These are phyloP conservation scores for Xylaria longipes DNA, from an alignment of 495 filamentous ascomycete species.

Conservation along the genomic window DNA sequence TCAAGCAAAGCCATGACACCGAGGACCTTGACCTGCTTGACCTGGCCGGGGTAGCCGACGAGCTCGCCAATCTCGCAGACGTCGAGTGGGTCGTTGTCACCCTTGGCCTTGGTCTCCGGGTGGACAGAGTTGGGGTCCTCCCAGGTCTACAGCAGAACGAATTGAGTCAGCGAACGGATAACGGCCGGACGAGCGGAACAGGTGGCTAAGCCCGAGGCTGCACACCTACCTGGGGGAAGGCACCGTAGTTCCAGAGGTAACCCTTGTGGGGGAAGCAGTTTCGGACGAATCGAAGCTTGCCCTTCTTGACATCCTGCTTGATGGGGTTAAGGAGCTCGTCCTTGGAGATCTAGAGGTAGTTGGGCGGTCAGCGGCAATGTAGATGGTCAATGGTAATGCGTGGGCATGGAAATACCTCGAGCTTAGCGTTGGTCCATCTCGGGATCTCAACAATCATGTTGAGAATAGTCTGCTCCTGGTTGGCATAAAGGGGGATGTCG, in stretches of 20 bases:
- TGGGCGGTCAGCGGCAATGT: background rate
- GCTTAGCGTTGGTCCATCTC: slow-evolving; percentile 99
- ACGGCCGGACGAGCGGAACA: slow-evolving; percentile 19
- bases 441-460: slow-evolving; percentile 99
- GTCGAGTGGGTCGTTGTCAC: slow-evolving; percentile 98
- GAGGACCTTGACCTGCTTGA: slow-evolving; percentile 99
- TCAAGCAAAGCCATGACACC: slow-evolving; percentile 99
- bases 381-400: slow-evolving; percentile 26
- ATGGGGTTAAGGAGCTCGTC: slow-evolving; percentile 97
- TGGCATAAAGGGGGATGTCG: slow-evolving; percentile 97
- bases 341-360: slow-evolving; percentile 80
- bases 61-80: slow-evolving; percentile 99
- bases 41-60: slow-evolving; percentile 90
- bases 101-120: slow-evolving; percentile 99
- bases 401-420: slow-evolving; percentile 69
- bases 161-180: slow-evolving; percentile 27
- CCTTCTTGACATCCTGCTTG: slow-evolving; percentile 90
- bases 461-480: slow-evolving; percentile 87
- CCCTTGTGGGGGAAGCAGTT: slow-evolving; percentile 99
- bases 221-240: slow-evolving; percentile 87
- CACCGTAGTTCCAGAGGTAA: slow-evolving; percentile 99
- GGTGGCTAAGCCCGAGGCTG: slow-evolving; percentile 16
- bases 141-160: slow-evolving; percentile 74
- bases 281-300: slow-evolving; percentile 94
- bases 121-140: slow-evolving; percentile 95